phyloP scores from a whole-genome alignment of 768 basidiomycete genomes.

The Polyporus arcularius region DNA sequence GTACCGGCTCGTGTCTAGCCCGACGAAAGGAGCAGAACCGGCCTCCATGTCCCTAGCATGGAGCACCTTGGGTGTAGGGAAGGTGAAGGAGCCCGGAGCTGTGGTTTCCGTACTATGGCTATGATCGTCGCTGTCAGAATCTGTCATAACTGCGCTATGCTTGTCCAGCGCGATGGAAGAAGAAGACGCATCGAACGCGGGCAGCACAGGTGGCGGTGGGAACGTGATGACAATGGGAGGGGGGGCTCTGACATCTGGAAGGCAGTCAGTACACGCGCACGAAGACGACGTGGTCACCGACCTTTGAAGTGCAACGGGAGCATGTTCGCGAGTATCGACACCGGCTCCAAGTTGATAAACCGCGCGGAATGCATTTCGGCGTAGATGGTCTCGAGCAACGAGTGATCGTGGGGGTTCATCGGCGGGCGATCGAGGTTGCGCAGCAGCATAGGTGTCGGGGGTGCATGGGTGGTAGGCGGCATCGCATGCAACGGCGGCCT shows the following conservation, averaged over 20 bases:
- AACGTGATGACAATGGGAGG: conserved; percentile 63
- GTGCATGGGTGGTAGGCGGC: neutral
- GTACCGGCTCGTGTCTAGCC: conserved; percentile 18
- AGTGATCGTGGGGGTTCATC: conserved; percentile 66
- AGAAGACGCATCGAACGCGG: neutral
- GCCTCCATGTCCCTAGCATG: conserved; percentile 6
- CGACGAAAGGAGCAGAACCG: conserved; percentile 9
- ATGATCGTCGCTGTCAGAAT: neutral
- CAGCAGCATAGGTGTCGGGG: conserved; percentile 8
- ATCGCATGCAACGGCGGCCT: neutral
- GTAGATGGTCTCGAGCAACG: conserved; percentile 63
- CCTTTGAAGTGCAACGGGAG: conserved; percentile 65
- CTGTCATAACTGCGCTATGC: neutral
- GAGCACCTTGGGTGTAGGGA: neutral
- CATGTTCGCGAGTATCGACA: conserved; percentile 59
- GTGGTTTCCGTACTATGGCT: neutral
- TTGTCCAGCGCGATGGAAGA: neutral
- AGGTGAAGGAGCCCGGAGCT: neutral
- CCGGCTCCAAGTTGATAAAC: conserved; percentile 67
- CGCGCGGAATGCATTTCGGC: conserved; percentile 65
- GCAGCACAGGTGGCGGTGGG: conserved; percentile 41
- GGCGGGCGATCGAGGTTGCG: conserved; percentile 28
- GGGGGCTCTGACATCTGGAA: conserved; percentile 63
- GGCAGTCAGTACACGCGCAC: neutral
- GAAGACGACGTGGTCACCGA: conserved; percentile 26